Base-by-base conservation (phyloP, 2,329 filamentous ascomycete species). In the Aureobasidium sp. region DNA sequence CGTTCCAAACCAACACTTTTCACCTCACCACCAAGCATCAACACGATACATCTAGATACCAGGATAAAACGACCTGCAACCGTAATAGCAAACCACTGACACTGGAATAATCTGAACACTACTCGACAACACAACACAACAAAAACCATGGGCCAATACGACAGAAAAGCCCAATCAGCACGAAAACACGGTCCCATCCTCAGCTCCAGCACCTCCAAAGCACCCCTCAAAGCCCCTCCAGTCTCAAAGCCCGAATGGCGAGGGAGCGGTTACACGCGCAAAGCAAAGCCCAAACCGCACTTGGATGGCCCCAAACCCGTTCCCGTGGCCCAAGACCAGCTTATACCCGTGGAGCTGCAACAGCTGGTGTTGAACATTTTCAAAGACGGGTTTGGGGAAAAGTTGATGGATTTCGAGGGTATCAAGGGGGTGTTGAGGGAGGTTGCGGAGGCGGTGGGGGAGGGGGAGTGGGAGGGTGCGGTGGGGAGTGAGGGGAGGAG, bases 141-240 rank as follows among this genome's bases (percentile, higher is more conserved):
- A 37, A 21, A 35, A 7, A 25, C 9, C 35, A 60, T 60, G 57
- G 47, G 58, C 13, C 35, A 60, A 54, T 62, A 60, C 58, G 58
- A 60, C 38, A 42, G 58, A 54, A 42, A 60, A 54, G 58, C 58
- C 6, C 58, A 60, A 46, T 60, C 58, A 7, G 47, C 53, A 46
- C 19, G 47, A 38, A 60, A 60, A 45, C 58, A 60, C 31, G 58
- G 58, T 4, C 47, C 47, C 15, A 49, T 54, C n/a, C n/a, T 38
- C 21, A 54, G 46, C 37, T 46, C 38, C 47, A 21, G 58, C 47
- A 40, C 47, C 25, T 54, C 58, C 8, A 60, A 60, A 54, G 58
- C 58, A 13, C 47, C 47, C 7, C 11, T 31, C 2, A 29, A 35
- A 3, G 38, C 49, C 0, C 58, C 49, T 15, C n/a, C 58, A 43